These are phyloP conservation scores for Oryza glumipatula DNA, from an alignment of 176 grass and related monocot species.

Conservation along the genomic window DNA sequence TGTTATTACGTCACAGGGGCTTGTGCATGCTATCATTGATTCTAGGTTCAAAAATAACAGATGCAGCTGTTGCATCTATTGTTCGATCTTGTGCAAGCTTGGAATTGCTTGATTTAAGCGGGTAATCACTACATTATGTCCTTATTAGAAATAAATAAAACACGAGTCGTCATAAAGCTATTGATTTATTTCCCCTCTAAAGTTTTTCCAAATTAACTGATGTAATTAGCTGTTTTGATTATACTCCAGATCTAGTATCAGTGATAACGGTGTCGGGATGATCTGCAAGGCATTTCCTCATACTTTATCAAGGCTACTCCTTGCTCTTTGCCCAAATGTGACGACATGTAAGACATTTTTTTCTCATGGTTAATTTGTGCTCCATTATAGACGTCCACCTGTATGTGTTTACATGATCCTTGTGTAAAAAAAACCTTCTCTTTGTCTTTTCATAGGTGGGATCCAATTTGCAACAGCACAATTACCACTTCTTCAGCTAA, in stretches of 20 bases:
- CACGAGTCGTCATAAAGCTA: background rate
- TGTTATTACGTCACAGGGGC: conserved; percentile 55
- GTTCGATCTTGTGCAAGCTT: conserved; percentile 71
- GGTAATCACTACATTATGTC: conserved; percentile 55
- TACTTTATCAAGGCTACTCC: conserved; percentile 77
- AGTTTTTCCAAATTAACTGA: conserved; percentile 19
- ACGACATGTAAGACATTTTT: conserved; percentile 63
- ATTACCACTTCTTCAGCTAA: conserved; percentile 83
- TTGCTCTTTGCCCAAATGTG: conserved; percentile 90
- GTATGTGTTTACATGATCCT: background rate
- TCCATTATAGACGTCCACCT: conserved; percentile 10
- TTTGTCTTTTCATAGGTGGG: conserved; percentile 64
- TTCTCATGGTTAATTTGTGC: background rate
- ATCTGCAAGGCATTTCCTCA: conserved; percentile 83
- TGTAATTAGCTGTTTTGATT: conserved; percentile 17
- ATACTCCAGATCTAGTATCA: conserved; percentile 83
- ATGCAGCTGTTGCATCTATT: conserved; percentile 89
- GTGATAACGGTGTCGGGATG: conserved; percentile 84
- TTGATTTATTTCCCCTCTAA: conserved; percentile 15
- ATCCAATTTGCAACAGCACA: conserved; percentile 82
- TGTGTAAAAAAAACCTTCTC: background rate
- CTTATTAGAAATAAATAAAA: conserved; percentile 18
- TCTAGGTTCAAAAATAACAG: conserved; percentile 91
- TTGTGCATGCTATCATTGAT: conserved; percentile 85
- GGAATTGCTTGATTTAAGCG: conserved; percentile 94